Evolutionary conservation across 441 rosid genomes (phyloP).

Genomic region (Rhodomyrtus psidioides): DNA sequence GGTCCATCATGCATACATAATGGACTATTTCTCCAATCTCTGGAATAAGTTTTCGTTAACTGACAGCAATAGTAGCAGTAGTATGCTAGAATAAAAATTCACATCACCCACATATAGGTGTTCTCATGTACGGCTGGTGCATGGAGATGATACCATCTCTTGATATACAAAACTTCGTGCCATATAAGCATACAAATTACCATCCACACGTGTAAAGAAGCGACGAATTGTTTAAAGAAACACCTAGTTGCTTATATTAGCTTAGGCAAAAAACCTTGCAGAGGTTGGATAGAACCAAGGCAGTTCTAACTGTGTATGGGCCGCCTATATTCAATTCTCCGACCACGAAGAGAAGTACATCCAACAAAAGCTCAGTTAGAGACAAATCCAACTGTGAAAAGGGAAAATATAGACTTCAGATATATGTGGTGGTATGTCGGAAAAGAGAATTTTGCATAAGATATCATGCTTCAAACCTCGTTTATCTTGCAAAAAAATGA

Average conservation of each 20-base stretch:
- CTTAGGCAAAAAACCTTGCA: conserved; percentile 60
- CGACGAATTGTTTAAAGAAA: neutral
- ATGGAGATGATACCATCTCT: neutral
- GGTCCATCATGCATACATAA: neutral
- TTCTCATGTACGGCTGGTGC: neutral
- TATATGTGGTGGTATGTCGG: neutral
- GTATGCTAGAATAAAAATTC: neutral
- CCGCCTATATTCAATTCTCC: conserved; percentile 87
- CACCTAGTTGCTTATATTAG: conserved; percentile 2
- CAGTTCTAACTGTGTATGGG: conserved; percentile 69
- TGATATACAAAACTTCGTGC: neutral
- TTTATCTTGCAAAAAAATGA: conserved; percentile 69
- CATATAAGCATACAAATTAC: neutral
- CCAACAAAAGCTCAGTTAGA: conserved; percentile 76
- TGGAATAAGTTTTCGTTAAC: neutral
- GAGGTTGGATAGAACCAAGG: conserved; percentile 61
- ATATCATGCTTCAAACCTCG: conserved; percentile 37
- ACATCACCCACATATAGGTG: neutral
- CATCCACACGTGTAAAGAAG: neutral
- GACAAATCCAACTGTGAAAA: conserved; percentile 64
- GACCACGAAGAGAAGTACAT: conserved; percentile 68
- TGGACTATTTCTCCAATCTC: neutral
- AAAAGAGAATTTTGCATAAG: conserved; percentile 1
- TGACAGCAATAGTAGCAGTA: neutral
- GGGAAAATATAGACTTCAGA: conserved; percentile 14